phyloP scores from a whole-genome alignment of 2,329 filamentous ascomycete species.

The Aspergillus melleus region DNA sequence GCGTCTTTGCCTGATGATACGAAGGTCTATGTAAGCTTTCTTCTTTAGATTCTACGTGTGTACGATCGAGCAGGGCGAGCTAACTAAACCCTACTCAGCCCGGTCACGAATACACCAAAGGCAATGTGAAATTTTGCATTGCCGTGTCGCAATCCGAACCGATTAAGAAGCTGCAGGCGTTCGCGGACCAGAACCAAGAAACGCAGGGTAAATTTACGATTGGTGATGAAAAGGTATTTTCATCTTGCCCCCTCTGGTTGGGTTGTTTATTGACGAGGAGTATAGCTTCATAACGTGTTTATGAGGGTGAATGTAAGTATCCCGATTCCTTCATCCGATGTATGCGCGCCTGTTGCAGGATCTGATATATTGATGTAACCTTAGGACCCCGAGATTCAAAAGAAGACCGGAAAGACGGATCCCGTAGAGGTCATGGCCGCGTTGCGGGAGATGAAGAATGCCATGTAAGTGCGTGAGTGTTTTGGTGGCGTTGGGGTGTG shows the following conservation, averaged over 20 bases:
- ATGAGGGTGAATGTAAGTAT: constrained; percentile 76
- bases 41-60: too few species aligned
- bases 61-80: too few species aligned
- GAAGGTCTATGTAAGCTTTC: constrained; percentile 72
- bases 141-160: constrained; percentile 73
- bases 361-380: constrained; percentile 10
- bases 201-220: constrained; percentile 97
- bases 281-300: constrained; percentile 87
- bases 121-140: constrained; percentile 84
- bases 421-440: constrained; percentile 82
- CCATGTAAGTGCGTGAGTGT: constrained; percentile 31
- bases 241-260: neutral
- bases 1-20: constrained; percentile 83
- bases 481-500: too few species aligned
- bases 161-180: constrained; percentile 74
- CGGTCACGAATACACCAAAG: constrained; percentile 97
- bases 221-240: constrained; percentile 83
- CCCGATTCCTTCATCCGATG: neutral
- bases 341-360: neutral
- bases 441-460: constrained; percentile 81
- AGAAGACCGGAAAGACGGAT: constrained; percentile 76
- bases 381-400: constrained; percentile 79
- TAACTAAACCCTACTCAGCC: constrained; percentile 54
- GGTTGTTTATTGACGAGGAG: neutral
- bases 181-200: constrained; percentile 76